Evolutionary conservation across 257 asterid genomes (phyloP).

Genomic region (Pogostemon cablin): DNA sequence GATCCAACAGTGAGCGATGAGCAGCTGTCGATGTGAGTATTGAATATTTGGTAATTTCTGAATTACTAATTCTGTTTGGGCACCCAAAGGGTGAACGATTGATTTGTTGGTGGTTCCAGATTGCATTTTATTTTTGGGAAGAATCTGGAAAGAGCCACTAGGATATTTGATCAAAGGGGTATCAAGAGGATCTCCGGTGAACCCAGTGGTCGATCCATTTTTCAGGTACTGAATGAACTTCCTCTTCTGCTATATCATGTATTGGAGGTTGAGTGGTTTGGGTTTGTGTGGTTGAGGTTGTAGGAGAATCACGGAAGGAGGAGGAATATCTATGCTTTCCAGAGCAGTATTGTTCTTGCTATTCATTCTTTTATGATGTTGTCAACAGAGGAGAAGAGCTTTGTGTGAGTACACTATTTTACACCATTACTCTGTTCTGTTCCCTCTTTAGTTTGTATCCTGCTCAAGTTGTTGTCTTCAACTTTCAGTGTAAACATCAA

Average conservation of each 20-base stretch:
- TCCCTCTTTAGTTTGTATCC: background rate
- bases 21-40: conserved; percentile 79
- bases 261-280: background rate
- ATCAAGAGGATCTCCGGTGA: conserved; percentile 79
- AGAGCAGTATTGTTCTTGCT: conserved; percentile 77
- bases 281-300: conserved; percentile 46
- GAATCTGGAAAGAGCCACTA: conserved; percentile 76
- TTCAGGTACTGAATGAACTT: conserved; percentile 48
- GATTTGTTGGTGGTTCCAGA: conserved; percentile 38
- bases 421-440: background rate
- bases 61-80: background rate
- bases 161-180: conserved; percentile 80
- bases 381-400: conserved; percentile 94
- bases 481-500: conserved; percentile 89
- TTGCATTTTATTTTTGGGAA: conserved; percentile 85
- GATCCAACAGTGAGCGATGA: conserved; percentile 70
- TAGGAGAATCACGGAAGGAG: conserved; percentile 84
- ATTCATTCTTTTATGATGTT: conserved; percentile 89
- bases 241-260: background rate
- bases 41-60: background rate
- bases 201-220: conserved; percentile 75
- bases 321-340: conserved; percentile 88
- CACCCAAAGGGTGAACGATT: background rate
- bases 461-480: background rate
- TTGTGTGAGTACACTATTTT: conserved; percentile 54